phyloP scores from a whole-genome alignment of 129 eudicot species.

The Saposhnikovia divaricata region DNA sequence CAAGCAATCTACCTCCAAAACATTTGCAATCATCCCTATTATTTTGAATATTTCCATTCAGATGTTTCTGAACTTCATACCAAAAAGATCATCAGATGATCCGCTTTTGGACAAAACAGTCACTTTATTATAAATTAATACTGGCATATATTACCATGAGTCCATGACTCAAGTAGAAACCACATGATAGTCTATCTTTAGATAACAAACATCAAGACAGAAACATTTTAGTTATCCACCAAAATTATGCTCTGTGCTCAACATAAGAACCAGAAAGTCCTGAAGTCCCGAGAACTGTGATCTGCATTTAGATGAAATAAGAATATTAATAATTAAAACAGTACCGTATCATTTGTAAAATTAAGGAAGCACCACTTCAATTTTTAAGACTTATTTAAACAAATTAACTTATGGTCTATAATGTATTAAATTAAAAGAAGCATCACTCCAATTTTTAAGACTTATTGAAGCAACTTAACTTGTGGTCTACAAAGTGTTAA shows the following conservation, averaged over 20 bases:
- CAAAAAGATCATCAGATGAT: background rate
- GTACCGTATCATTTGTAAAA: background rate
- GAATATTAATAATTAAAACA: background rate
- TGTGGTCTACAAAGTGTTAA: background rate
- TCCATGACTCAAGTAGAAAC: slow-evolving; percentile 10
- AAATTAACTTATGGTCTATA: background rate
- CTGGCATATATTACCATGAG: background rate
- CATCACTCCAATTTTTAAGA: background rate
- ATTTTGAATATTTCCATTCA: background rate
- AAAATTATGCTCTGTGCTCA: slow-evolving; percentile 63
- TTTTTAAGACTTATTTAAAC: background rate
- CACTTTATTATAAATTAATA: background rate
- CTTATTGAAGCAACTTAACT: background rate
- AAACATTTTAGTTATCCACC: slow-evolving; percentile 8
- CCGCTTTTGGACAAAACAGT: background rate
- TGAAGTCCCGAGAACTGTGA: slow-evolving; percentile 89
- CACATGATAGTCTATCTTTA: slow-evolving; percentile 17
- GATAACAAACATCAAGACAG: slow-evolving; percentile 16
- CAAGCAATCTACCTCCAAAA: background rate
- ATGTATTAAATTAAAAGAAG: background rate
- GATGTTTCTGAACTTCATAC: slow-evolving; percentile 3
- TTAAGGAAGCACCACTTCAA: background rate
- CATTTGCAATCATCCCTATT: background rate
- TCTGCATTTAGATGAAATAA: slow-evolving; percentile 42
- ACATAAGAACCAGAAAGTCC: slow-evolving; percentile 92